Evolutionary conservation across 257 asterid species (phyloP).

Genomic region (Nemophila menziesii): DNA sequence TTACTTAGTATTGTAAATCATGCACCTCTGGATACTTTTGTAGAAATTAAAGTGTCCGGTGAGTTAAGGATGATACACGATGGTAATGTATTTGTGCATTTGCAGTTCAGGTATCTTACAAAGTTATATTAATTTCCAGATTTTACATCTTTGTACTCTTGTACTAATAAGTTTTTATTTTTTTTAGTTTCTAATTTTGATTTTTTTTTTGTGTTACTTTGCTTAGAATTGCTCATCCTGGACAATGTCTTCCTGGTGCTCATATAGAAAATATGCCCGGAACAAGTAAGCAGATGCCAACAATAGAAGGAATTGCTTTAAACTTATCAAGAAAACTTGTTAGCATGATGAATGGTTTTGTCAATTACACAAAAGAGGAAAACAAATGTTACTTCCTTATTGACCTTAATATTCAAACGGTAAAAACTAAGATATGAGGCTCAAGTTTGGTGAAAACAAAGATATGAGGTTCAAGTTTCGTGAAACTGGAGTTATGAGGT

Average conservation of each 20-base stretch:
- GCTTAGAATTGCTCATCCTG: conserved; percentile 59
- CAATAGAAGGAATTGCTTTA: conserved; percentile 39
- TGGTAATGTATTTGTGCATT: conserved; percentile 30
- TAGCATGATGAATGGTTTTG: conserved; percentile 40
- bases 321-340: conserved; percentile 35
- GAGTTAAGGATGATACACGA: conserved; percentile 34
- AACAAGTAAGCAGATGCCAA: conserved; percentile 15
- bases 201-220: neutral
- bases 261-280: conserved; percentile 42
- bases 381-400: conserved; percentile 30
- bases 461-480: no score
- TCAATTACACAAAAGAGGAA: conserved; percentile 33
- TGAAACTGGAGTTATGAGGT: neutral
- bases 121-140: no score
- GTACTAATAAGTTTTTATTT: neutral
- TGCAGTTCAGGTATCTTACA: conserved; percentile 72
- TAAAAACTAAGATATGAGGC: neutral
- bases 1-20: conserved; percentile 35
- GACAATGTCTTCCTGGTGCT: conserved; percentile 41
- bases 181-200: neutral
- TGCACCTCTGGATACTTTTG: conserved; percentile 50
- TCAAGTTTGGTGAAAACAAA: no score
- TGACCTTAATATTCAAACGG: conserved; percentile 27
- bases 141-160: neutral
- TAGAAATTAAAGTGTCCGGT: conserved; percentile 44